These are phyloP conservation scores for Fusarium burgessii DNA, from an alignment of 2,329 filamentous ascomycete species.

Conservation along the genomic window DNA sequence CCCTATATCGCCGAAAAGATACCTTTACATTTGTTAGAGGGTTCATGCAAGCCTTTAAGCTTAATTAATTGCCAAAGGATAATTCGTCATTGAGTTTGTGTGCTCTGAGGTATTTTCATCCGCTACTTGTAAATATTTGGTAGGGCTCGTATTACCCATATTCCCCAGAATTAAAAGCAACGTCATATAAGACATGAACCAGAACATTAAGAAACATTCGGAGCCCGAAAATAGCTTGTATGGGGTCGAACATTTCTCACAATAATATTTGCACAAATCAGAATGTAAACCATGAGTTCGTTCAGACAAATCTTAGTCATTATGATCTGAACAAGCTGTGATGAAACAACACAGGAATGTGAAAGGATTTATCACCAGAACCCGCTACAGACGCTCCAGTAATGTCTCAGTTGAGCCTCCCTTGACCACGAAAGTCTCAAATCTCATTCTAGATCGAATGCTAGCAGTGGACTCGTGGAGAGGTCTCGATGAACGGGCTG, in stretches of 20 bases:
- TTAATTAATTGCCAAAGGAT: background rate
- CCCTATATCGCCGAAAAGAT: background rate
- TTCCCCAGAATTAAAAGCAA: background rate
- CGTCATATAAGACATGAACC: background rate
- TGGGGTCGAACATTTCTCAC: background rate
- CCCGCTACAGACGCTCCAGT: background rate
- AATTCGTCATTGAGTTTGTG: background rate
- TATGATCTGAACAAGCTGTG: background rate
- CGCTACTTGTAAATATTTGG: too few species aligned
- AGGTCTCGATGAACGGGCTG: background rate
- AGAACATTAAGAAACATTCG: background rate
- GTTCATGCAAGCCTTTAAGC: background rate
- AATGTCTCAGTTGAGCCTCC: constrained; percentile 23
- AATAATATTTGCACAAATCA: background rate
- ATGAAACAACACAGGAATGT: constrained; percentile 20
- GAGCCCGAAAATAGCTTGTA: background rate
- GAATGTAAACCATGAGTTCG: too few species aligned
- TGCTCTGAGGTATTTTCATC: background rate
- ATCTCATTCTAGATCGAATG: background rate
- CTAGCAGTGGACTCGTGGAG: background rate
- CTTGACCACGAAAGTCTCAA: constrained; percentile 1
- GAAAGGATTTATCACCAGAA: background rate
- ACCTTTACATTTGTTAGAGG: background rate
- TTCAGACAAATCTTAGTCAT: background rate
- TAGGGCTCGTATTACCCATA: background rate